phyloP scores from a whole-genome alignment of 169 alveolate genomes.

The Cryptosporidium baileyi region DNA sequence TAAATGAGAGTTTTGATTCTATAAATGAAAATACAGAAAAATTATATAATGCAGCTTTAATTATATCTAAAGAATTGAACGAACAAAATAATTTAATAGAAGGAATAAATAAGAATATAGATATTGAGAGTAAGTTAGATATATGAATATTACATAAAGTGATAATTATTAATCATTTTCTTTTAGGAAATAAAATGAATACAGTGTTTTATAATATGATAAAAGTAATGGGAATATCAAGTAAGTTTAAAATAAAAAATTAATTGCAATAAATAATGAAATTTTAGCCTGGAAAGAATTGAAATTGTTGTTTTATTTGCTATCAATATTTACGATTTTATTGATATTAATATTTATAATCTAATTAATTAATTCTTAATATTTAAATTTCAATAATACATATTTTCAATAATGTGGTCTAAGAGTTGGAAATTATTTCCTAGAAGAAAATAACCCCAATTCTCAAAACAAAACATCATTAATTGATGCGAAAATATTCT shows the following conservation, averaged over 20 bases:
- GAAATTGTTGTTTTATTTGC: slow-evolving; percentile 5
- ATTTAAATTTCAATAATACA: neutral
- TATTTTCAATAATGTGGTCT: slow-evolving; percentile 58
- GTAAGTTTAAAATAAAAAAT: no score
- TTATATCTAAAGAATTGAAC: slow-evolving; percentile 51
- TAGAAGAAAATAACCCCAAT: slow-evolving; percentile 57
- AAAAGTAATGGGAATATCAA: slow-evolving; percentile 33
- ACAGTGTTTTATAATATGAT: slow-evolving; percentile 19
- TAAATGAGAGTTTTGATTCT: slow-evolving; percentile 1
- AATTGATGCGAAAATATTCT: slow-evolving; percentile 44
- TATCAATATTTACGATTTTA: neutral
- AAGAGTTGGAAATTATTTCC: slow-evolving; percentile 59
- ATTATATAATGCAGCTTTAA: slow-evolving; percentile 26
- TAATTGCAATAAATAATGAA: no score
- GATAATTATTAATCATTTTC: neutral
- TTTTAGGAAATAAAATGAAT: neutral
- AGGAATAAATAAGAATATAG: neutral
- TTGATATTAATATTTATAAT: slow-evolving; percentile 10
- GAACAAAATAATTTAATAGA: slow-evolving; percentile 61
- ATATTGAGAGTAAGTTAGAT: slow-evolving; percentile 35
- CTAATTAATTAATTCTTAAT: neutral
- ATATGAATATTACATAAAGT: neutral
- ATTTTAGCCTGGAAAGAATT: slow-evolving; percentile 59
- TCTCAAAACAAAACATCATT: slow-evolving; percentile 68
- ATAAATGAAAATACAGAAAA: slow-evolving; percentile 26